A percentile compares a stretch with the other conserved stretches of the same genome.
phyloP scores from a whole-genome alignment of 78 protist species.

The Dictyostelium purpureum region DNA sequence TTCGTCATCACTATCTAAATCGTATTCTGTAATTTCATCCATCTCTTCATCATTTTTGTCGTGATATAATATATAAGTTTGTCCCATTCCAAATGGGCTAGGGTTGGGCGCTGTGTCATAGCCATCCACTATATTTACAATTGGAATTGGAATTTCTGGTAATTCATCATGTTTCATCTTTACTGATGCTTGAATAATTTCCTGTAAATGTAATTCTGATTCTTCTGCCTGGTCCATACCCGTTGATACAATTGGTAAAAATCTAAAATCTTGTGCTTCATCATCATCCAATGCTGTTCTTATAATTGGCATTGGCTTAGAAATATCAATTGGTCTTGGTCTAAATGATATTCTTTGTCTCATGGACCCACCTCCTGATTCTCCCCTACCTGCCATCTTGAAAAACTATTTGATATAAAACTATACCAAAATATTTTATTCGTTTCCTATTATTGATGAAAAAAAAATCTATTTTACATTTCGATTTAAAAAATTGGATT shows the following conservation, averaged over 20 bases:
- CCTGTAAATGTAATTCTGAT: conserved; percentile 42
- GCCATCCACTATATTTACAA: conserved; percentile 36
- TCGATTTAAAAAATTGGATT: too few relatives aligned
- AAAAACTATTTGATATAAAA: too few relatives aligned
- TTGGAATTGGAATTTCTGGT: conserved; percentile 73
- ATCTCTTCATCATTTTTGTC: conserved; percentile 37
- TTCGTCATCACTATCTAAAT: conserved; percentile 45
- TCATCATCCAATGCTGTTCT: conserved; percentile 60
- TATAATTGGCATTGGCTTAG: conserved; percentile 58
- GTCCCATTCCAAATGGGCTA: background rate
- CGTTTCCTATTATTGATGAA: too few relatives aligned
- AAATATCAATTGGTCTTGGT: conserved; percentile 76
- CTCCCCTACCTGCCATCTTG: background rate
- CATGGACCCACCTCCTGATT: background rate
- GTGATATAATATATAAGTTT: conserved; percentile 26
- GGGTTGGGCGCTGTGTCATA: conserved; percentile 41
- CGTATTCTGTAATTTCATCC: conserved; percentile 34
- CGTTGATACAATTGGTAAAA: conserved; percentile 33
- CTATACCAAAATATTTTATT: background rate
- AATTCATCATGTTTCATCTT: conserved; percentile 3
- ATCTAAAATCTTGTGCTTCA: background rate
- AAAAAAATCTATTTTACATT: too few relatives aligned
- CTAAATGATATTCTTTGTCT: conserved; percentile 58
- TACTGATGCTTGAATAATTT: conserved; percentile 27
- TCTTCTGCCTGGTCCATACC: conserved; percentile 69